These are phyloP conservation scores for Agapanthus africanus DNA, from an alignment of 106 monocot species.

Conservation along the genomic window DNA sequence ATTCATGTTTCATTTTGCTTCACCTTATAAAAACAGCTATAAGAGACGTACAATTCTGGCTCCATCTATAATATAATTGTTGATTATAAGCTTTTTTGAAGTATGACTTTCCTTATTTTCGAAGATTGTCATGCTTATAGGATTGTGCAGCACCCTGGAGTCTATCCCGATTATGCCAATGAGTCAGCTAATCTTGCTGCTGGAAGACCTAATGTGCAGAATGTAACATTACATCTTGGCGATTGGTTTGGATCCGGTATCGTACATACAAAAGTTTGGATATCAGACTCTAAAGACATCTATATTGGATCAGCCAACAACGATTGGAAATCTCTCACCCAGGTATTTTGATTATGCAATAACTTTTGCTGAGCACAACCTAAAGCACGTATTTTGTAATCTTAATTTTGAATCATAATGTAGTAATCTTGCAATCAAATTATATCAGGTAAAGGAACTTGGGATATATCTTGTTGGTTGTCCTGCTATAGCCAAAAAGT, in stretches of 20 bases:
- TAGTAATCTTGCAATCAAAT: neutral
- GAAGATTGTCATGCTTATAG: slow-evolving; percentile 18
- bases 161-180: slow-evolving; percentile 67
- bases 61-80: no score
- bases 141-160: slow-evolving; percentile 89
- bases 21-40: no score
- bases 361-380: neutral
- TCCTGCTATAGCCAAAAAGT: slow-evolving; percentile 46
- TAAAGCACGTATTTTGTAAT: neutral
- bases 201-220: slow-evolving; percentile 80
- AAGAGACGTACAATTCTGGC: no score
- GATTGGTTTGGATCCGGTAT: slow-evolving; percentile 95
- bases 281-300: slow-evolving; percentile 70
- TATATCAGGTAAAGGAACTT: slow-evolving; percentile 79
- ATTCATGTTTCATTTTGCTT: neutral
- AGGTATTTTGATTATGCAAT: slow-evolving; percentile 40
- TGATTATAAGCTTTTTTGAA: neutral
- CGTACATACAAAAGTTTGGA: slow-evolving; percentile 96
- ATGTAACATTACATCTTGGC: slow-evolving; percentile 63
- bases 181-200: slow-evolving; percentile 76
- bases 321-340: slow-evolving; percentile 98
- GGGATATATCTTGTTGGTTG: slow-evolving; percentile 80
- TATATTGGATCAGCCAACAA: slow-evolving; percentile 97
- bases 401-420: neutral
- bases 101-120: neutral